Conservation (phyloP, 208 protist genomes). For the Crithidia bombi region DNA sequence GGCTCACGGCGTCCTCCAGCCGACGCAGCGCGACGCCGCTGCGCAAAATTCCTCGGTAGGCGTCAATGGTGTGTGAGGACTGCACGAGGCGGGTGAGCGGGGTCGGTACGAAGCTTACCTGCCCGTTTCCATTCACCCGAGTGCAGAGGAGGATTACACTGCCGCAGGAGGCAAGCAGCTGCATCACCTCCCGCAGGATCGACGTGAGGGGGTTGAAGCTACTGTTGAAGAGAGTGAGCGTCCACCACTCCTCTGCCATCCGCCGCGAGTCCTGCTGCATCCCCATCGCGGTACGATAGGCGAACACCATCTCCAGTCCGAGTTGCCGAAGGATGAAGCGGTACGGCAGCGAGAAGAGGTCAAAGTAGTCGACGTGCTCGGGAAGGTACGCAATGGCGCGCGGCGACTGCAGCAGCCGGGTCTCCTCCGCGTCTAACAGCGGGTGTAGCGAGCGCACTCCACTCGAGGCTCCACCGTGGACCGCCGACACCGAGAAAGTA, state of each 20-base stretch:
- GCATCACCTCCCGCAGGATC: slow-evolving; percentile 27
- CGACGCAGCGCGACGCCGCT: slow-evolving; percentile 15
- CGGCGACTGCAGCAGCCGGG: slow-evolving; percentile 26
- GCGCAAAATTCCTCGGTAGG: slow-evolving; percentile 20
- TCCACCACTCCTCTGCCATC: slow-evolving; percentile 35
- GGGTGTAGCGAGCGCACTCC: slow-evolving; percentile 21
- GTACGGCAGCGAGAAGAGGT: slow-evolving; percentile 41
- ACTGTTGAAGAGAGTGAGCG: slow-evolving; percentile 38
- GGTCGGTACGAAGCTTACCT: neutral
- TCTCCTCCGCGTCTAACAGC: slow-evolving; percentile 40
- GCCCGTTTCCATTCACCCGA: neutral
- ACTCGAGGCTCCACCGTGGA: too few relatives aligned
- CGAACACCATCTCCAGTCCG: slow-evolving; percentile 76
- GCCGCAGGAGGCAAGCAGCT: slow-evolving; percentile 18
- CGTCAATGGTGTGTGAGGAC: slow-evolving; percentile 8
- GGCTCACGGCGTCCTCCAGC: slow-evolving; percentile 24
- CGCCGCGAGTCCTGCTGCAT: slow-evolving; percentile 43
- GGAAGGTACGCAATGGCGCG: slow-evolving; percentile 41
- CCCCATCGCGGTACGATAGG: slow-evolving; percentile 40
- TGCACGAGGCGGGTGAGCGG: slow-evolving; percentile 7
- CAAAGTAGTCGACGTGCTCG: slow-evolving; percentile 34
- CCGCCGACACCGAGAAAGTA: neutral
- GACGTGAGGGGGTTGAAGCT: slow-evolving; percentile 43
- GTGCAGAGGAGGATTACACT: slow-evolving; percentile 21
- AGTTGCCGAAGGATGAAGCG: slow-evolving; percentile 71